Conservation (phyloP, 306 rosid genomes). For the Dryas drummondii region DNA sequence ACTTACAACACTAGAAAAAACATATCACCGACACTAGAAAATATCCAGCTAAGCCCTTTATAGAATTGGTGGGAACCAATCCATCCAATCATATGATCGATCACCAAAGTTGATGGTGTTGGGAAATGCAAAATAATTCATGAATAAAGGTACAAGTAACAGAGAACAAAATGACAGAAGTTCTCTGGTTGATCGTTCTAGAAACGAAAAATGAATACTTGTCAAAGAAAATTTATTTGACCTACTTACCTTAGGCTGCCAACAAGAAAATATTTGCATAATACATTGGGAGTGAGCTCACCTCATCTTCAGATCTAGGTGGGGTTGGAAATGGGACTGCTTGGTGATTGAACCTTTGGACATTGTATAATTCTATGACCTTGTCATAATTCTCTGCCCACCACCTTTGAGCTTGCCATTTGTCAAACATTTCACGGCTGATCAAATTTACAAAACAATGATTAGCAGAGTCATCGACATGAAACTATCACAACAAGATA, state of each 20-base stretch:
- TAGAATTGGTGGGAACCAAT: neutral
- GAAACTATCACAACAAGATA: neutral
- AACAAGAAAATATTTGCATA: slow-evolving; percentile 4
- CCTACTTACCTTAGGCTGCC: slow-evolving; percentile 12
- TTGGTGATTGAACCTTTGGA: slow-evolving; percentile 83
- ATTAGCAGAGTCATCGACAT: slow-evolving; percentile 24
- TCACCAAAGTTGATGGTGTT: neutral
- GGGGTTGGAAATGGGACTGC: slow-evolving; percentile 90
- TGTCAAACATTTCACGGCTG: slow-evolving; percentile 87
- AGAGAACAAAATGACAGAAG: slow-evolving; percentile 1
- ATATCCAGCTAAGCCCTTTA: slow-evolving; percentile 4
- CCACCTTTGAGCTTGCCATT: slow-evolving; percentile 98
- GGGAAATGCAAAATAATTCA: neutral
- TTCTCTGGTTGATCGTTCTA: neutral
- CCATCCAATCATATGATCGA: slow-evolving; percentile 4
- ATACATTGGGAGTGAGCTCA: slow-evolving; percentile 31
- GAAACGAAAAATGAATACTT: neutral
- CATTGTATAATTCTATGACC: slow-evolving; percentile 93
- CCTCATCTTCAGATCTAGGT: slow-evolving; percentile 88
- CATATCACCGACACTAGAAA: neutral
- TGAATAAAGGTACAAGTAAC: neutral
- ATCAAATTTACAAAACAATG: slow-evolving; percentile 23
- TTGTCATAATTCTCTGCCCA: slow-evolving; percentile 94
- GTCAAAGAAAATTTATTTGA: slow-evolving; percentile 12
- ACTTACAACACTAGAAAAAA: slow-evolving; percentile 1